Evolutionary conservation across 257 asterid genomes (phyloP), one percentile per base, ranked within the genome.

Genomic region (Verbascum thapsus): DNA sequence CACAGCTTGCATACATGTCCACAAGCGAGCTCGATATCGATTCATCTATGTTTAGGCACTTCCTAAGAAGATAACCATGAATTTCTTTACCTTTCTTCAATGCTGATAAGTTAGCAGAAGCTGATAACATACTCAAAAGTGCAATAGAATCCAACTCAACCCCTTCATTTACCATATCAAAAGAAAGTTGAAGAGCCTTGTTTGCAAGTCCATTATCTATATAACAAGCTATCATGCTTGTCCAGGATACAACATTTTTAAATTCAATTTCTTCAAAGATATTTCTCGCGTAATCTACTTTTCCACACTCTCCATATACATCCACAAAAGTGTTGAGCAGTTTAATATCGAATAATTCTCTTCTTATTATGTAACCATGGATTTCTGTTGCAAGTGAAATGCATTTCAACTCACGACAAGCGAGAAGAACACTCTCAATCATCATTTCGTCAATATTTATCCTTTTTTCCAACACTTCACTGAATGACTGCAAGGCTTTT

Each of bases 1-100:
- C 96, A 53, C 97, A 92, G 56, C 82, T 74, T 64, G 91, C 82
- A 75, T 92, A 85, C 85, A 85, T 80, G 69, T 80, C 88, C 47
- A 89, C 81, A 23, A 92, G 91, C 7, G 95, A 85, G 70, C 94
- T 83, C 19, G 88, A 77, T 38, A 85, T 67, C 26, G 95, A 70
- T 59, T 81, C 83, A 48, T 68, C 75, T 43, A 81, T 51, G 53
- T 66, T 65, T 51, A 83, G 67, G 62, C 71, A 72, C 59, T 80
- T 85, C 58, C 96, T 81, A 37, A 87, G 55, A 45, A 82, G 44
- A 78, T 72, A 87, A 12, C 85, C 90, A 67, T 89, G 98, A 60
- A 84, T 78, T 78, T 92, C 96, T 79, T 81, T 78, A 48, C 96
- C 94, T 74, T 83, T 89, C 54, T 84, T 66, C 56, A 87, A 61